A percentile compares a stretch with the other conserved stretches of the same genome.
Conservation (phyloP, 495 filamentous ascomycete genomes). For the Cercophora samala region DNA sequence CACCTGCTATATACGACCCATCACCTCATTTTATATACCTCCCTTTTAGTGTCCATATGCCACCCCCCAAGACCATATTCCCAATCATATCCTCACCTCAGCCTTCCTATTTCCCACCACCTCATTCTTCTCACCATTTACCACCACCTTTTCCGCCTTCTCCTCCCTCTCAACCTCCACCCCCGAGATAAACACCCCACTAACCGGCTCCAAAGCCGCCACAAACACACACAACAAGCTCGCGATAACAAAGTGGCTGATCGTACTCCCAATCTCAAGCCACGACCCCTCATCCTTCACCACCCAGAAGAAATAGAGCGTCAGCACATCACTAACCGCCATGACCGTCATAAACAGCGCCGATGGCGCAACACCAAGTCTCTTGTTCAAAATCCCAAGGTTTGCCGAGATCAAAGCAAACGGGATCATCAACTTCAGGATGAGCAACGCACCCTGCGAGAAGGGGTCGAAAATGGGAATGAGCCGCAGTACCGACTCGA, state of each 20-base stretch:
- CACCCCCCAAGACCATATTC: not conserved
- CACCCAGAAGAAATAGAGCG: slow-evolving; percentile 96
- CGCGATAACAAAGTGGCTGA: slow-evolving; percentile 90
- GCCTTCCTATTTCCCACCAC: slow-evolving; percentile 20
- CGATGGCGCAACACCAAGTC: slow-evolving; percentile 74
- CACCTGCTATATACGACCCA: not conserved
- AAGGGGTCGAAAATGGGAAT: slow-evolving; percentile 94
- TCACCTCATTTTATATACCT: not conserved
- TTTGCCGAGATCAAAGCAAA: slow-evolving; percentile 93
- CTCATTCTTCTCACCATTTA: slow-evolving; percentile 19
- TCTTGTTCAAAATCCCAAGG: slow-evolving; percentile 86
- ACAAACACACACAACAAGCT: slow-evolving; percentile 89
- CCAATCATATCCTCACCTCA: not conserved
- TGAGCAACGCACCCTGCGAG: slow-evolving; percentile 79
- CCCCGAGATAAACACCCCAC: slow-evolving; percentile 77
- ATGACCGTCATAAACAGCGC: slow-evolving; percentile 94
- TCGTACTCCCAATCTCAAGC: slow-evolving; percentile 96
- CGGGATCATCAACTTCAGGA: slow-evolving; percentile 89
- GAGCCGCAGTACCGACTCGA: slow-evolving; percentile 88
- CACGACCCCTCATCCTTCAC: slow-evolving; percentile 94
- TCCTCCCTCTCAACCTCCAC: slow-evolving; percentile 60
- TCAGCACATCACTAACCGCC: slow-evolving; percentile 86
- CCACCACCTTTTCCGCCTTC: slow-evolving; percentile 18
- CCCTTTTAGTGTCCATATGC: not conserved
- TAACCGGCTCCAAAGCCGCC: slow-evolving; percentile 78